These are phyloP conservation scores for Drosera capensis DNA, from an alignment of 148 eudicot genomes.

Conservation along the genomic window DNA sequence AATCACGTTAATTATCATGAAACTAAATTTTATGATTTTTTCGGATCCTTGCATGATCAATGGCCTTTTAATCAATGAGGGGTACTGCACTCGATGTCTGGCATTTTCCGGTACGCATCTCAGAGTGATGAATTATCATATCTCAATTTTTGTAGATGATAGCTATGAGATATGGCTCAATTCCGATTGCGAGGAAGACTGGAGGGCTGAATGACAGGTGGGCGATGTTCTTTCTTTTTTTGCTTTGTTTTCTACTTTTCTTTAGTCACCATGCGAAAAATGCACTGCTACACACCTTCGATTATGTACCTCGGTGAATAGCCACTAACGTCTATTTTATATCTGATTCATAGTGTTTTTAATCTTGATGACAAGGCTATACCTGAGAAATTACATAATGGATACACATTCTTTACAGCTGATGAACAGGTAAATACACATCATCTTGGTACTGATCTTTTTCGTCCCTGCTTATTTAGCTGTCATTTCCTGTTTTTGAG, in stretches of 20 bases:
- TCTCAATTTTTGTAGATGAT: conserved; percentile 54
- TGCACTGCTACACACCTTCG: too few relatives aligned
- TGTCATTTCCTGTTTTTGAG: neutral
- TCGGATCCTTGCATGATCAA: too few relatives aligned
- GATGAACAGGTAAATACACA: conserved; percentile 58
- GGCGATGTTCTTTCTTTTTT: neutral
- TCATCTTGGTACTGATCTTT: neutral
- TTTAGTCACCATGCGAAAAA: too few relatives aligned
- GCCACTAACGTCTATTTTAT: neutral
- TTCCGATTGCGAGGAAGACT: conserved; percentile 82
- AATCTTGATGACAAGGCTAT: conserved; percentile 69
- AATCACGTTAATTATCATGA: too few relatives aligned
- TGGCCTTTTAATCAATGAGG: too few relatives aligned
- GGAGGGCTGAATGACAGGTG: conserved; percentile 97
- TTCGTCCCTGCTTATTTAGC: neutral
- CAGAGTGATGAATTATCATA: neutral
- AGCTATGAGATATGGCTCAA: conserved; percentile 89
- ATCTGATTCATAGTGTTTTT: conserved; percentile 41
- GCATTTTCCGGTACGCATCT: too few relatives aligned
- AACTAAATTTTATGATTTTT: too few relatives aligned
- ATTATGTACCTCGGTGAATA: neutral
- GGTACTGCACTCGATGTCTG: neutral
- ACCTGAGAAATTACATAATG: conserved; percentile 68
- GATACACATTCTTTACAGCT: conserved; percentile 61
- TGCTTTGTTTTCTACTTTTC: conserved; percentile 5